Evolutionary conservation across 1,284 basidiomycete genomes (phyloP).

Genomic region (Phellinidium pouzarii): DNA sequence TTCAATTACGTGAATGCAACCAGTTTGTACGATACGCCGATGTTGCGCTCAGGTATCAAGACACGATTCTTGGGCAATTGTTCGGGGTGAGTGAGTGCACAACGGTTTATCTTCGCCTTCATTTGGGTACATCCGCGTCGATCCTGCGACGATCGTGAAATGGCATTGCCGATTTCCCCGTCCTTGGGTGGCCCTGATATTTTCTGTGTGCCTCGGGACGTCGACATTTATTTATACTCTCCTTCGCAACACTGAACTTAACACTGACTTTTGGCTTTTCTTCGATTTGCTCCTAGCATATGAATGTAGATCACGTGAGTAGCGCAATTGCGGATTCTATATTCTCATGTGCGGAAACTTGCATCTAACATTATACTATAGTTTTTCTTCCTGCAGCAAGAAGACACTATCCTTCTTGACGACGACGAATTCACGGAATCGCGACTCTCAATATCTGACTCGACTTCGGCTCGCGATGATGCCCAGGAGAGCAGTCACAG

Average conservation of each 20-base stretch:
- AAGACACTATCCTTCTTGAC: slow-evolving; percentile 12
- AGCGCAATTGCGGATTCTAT: slow-evolving; percentile 1
- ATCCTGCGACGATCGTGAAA: slow-evolving; percentile 2
- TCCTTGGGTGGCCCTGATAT: slow-evolving; percentile 1
- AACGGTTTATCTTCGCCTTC: not conserved
- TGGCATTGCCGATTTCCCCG: not conserved
- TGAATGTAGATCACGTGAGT: slow-evolving; percentile 72
- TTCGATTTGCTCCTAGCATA: slow-evolving; percentile 41
- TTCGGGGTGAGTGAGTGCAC: slow-evolving; percentile 58
- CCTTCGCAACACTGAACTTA: slow-evolving; percentile 5
- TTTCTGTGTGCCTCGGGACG: not conserved
- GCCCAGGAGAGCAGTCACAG: slow-evolving; percentile 4
- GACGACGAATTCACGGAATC: slow-evolving; percentile 13
- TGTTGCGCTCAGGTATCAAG: slow-evolving; percentile 77
- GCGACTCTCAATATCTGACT: too few relatives aligned
- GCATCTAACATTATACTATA: not conserved
- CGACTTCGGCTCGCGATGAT: too few relatives aligned
- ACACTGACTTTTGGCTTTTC: slow-evolving; percentile 13
- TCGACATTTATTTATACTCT: not conserved
- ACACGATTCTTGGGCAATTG: slow-evolving; percentile 85
- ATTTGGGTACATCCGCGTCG: slow-evolving; percentile 5
- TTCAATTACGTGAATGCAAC: too few relatives aligned
- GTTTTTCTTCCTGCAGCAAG: slow-evolving; percentile 18
- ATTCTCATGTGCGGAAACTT: slow-evolving; percentile 1
- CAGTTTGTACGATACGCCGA: slow-evolving; percentile 81